Base-by-base conservation (phyloP, 148 eudicot species). In the Pouteria glomerata region DNA sequence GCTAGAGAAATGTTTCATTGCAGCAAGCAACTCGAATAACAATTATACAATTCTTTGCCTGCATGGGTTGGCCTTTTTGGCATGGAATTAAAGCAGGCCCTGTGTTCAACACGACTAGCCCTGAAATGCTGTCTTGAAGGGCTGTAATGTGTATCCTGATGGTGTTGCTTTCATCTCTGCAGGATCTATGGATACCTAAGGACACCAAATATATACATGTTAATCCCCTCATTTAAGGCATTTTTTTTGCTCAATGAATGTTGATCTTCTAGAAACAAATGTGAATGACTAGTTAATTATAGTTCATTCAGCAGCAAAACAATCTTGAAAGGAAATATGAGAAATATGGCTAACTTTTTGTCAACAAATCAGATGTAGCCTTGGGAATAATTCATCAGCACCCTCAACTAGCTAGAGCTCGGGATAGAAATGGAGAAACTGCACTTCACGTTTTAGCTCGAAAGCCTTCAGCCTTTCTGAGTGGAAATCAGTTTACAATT, bases 381-480 rank as follows among this genome's bases (percentile, higher is more conserved):
- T 56, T 69, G 51, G 47, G 37, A 15, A 56, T 37, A 3, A 35
- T 69, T 52, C 31, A 53, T 29, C 34, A n/a, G 23, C 13, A 69
- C 30, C 73, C 59, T 41, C 33, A 37, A 16, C 41, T 69, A 56
- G 73, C 73, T 23, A 18, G 18, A 33, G 62, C 62, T 8, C 50
- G 52, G 50, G 73, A 70, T 26, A 21, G 31, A 27, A 70, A 70
- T 70, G 73, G 67, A 19, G 66, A 62, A 27, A 62, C 66, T 35
- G 66, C 73, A 69, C 73, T 69, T 39, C 73, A 69, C 16, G 48
- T 69, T 24, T 37, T 69, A 44, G 48, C 73, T 37, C 41, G 63
- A 35, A 69, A 69, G 6, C 73, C 73, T 14, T 12, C 62, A 37
- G 73, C 61, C 41, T 69, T 69, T 69, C 24, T 7, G 7, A 56